Evolutionary conservation across 2,329 filamentous ascomycete genomes (phyloP), one percentile per base, ranked within the genome.

Genomic region (Ophiostoma ips): DNA sequence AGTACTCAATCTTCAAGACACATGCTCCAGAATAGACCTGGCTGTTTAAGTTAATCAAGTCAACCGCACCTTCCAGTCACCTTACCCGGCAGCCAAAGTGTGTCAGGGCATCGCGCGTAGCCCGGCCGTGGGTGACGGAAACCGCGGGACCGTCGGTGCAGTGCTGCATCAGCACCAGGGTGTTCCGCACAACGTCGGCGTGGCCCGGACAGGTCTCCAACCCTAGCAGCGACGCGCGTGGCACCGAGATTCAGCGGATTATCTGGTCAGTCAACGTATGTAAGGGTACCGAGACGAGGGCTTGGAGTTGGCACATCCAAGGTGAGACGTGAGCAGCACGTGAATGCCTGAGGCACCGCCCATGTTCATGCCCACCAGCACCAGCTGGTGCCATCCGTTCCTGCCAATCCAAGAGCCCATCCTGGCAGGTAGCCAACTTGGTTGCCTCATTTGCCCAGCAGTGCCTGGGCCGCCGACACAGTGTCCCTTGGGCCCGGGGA

Each of bases 321-420:
- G 28, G 50, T 52, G 41, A 52, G 33, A 48, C 19, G 50, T 52
- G 41, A 52, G 33, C 35, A 52, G 28, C 15, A 21, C 31, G 49
- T 53, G 48, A 11, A 36, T 43, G 13, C 52, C 34, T 18, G 40
- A 34, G 0, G 69, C 67, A 2, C 62, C 68, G 36, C 70, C 70
- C 60, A 69, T 66, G 50, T 69, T 71, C 51, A 73, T 68, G 0
- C 71, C 70, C 2, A 65, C 66, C 1, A 73, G 58, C 5, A 73
- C 59, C 15, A 73, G 54, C 11, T 40, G 49, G 21, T 49, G 48
- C 6, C 51, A 50, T 7, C 40, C 31, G 31, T 11, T 34, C 5
- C 34, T 33, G 48, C 16, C 40, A n/a, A 3, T 18, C n/a, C n/a
- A n/a, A n/a, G n/a, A n/a, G n/a, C n/a, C n/a, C n/a, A n/a, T n/a